Evolutionary conservation across 345 rosid genomes (phyloP).

Genomic region (Geranium rotundifolium): DNA sequence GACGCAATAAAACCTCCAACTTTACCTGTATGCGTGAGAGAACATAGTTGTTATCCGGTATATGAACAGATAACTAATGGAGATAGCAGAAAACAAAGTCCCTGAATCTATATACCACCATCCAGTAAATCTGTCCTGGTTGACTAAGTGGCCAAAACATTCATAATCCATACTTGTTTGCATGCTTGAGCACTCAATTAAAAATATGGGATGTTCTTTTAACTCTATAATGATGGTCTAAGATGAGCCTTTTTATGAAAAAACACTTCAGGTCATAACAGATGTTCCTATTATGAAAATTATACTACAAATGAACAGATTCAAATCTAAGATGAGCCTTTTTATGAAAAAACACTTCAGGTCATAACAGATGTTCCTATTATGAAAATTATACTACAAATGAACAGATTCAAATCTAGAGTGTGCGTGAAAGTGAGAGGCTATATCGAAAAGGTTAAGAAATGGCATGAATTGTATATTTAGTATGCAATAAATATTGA

Average conservation of each 20-base stretch:
- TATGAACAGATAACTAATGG: not conserved
- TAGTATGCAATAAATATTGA: not conserved
- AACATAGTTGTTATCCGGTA: not conserved
- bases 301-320: not conserved
- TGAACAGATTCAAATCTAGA: not conserved
- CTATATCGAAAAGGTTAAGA: not conserved
- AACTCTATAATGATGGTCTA: not conserved
- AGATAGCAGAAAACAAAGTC: not conserved
- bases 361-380: too few relatives aligned
- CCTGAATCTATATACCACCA: too few relatives aligned
- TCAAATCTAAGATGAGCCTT: not conserved
- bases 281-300: too few relatives aligned
- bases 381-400: not conserved
- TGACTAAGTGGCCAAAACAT: too few relatives aligned
- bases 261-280: not conserved
- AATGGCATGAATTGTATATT: not conserved
- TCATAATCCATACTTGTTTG: too few relatives aligned
- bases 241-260: not conserved
- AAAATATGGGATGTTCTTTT: too few relatives aligned
- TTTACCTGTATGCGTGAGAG: slow-evolving; percentile 44
- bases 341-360: not conserved
- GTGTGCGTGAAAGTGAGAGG: not conserved
- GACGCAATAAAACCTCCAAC: slow-evolving; percentile 96
- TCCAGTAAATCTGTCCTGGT: too few relatives aligned
- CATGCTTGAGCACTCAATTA: too few relatives aligned